A percentile compares a stretch with the other conserved stretches of the same genome.
Evolutionary conservation across 768 basidiomycete species (phyloP).

Genomic region (Leccinum disarticulatum): DNA sequence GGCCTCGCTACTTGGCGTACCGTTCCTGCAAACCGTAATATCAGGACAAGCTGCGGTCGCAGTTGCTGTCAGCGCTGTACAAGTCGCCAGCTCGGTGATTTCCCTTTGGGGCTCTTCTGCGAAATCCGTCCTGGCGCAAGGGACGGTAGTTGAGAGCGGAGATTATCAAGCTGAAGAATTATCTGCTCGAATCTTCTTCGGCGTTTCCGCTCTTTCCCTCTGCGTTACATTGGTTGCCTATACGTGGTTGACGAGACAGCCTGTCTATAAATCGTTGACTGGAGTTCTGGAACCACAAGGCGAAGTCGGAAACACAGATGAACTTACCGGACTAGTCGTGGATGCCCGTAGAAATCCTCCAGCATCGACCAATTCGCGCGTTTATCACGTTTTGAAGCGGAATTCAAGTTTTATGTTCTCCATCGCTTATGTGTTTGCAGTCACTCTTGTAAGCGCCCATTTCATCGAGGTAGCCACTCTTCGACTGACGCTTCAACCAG

Average conservation of each 20-base stretch:
- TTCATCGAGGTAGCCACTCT: neutral
- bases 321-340: slow-evolving; percentile 38
- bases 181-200: slow-evolving; percentile 74
- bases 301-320: slow-evolving; percentile 27
- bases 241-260: slow-evolving; percentile 54
- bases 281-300: slow-evolving; percentile 42
- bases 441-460: slow-evolving; percentile 67
- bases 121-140: slow-evolving; percentile 22
- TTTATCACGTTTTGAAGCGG: slow-evolving; percentile 54
- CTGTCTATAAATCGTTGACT: slow-evolving; percentile 59
- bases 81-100: slow-evolving; percentile 61
- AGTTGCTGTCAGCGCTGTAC: slow-evolving; percentile 75
- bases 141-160: slow-evolving; percentile 7
- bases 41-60: slow-evolving; percentile 86
- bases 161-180: slow-evolving; percentile 58
- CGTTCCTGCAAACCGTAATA: slow-evolving; percentile 75
- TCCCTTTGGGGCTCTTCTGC: slow-evolving; percentile 52
- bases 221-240: slow-evolving; percentile 52
- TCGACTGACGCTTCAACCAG: slow-evolving; percentile 40
- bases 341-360: slow-evolving; percentile 21
- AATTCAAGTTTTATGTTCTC: slow-evolving; percentile 73
- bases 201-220: slow-evolving; percentile 66
- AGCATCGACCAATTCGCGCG: slow-evolving; percentile 40
- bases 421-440: slow-evolving; percentile 71
- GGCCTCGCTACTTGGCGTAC: slow-evolving; percentile 77